Conservation (phyloP, 345 rosid species). For the Citrus sinensis region DNA sequence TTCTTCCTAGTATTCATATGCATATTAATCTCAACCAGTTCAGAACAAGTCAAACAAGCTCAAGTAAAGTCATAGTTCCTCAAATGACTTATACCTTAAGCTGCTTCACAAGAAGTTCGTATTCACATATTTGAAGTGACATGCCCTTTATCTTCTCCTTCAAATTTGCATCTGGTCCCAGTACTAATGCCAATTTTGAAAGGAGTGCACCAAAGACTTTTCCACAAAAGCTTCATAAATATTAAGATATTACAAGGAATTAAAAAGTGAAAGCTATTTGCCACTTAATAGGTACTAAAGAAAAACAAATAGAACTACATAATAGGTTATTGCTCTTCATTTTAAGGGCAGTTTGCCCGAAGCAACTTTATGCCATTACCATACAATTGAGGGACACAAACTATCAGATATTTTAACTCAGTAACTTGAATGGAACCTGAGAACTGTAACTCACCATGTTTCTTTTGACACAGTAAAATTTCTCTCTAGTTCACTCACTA, state of each 20-base stretch:
- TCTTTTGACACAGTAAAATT: constrained; percentile 19
- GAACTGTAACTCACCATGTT: constrained; percentile 29
- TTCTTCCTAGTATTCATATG: constrained; percentile 46
- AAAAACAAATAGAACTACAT: not conserved
- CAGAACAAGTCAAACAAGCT: not conserved
- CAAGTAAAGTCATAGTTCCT: not conserved
- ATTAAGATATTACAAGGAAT: not conserved
- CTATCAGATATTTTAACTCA: constrained; percentile 4
- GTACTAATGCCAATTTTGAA: constrained; percentile 29
- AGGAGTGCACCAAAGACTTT: constrained; percentile 35
- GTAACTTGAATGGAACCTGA: constrained; percentile 2
- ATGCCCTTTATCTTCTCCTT: constrained; percentile 37
- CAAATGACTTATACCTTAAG: constrained; percentile 49
- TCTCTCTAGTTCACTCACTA: constrained; percentile 22
- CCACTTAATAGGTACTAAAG: not conserved
- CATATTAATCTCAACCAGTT: constrained; percentile 12
- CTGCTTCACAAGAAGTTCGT: constrained; percentile 52
- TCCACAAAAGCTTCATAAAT: constrained; percentile 27
- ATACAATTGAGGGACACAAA: not conserved
- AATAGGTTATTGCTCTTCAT: not conserved
- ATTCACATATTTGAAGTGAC: constrained; percentile 50
- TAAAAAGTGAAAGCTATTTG: not conserved
- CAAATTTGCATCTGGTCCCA: constrained; percentile 31
- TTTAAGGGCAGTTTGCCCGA: not conserved
- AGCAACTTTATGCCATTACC: not conserved